Base-by-base conservation (phyloP, 2,329 filamentous ascomycete genomes). In the Elsinoe batatas region DNA sequence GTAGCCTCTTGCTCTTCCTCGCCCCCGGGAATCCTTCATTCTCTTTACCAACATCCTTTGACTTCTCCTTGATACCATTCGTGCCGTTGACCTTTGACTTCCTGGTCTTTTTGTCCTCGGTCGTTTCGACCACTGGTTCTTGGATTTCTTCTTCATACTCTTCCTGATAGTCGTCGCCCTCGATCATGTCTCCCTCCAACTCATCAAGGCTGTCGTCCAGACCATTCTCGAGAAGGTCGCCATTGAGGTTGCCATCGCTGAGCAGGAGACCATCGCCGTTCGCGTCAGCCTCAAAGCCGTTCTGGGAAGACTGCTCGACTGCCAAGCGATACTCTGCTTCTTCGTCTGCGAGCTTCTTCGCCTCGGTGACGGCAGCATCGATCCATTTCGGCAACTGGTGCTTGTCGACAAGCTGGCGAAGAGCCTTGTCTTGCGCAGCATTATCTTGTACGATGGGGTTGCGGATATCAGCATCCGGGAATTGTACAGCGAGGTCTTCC, bases 371-470 rank as follows among this genome's bases (percentile, higher is more conserved):
- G 30, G 71, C 69, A 11, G 70, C 72, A 33, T 68, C 66, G 58
- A 79, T 77, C 87, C 91, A 95, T 56, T 84, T 77, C 5, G 82
- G 80, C 10, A 95, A 76, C 36, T 83, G 78, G 57, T 82, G 77
- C 67, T 83, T 83, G 56, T 85, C 79, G 17, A 93, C 75, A 65
- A 82, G 82, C 51, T 77, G 76, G 53, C 76, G 72, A 37, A 96
- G 74, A 10, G 79, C 66, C 58, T 79, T 76, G 64, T 91, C 86
- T 70, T 95, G 90, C 57, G 77, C 76, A 57, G 80, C 75, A 72
- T 93, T 85, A 57, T 88, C 87, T 22, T 83, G 79, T 26, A 84
- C 72, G 57, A 95, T 78, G 57, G 82, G 83, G 57, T 81, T 76
- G 57, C 82, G 79, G 63, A 87, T 79, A 42, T 81, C 78, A 40